These are phyloP conservation scores for Dacryopinax primogenitus DNA, from an alignment of 768 basidiomycete species.

Conservation along the genomic window DNA sequence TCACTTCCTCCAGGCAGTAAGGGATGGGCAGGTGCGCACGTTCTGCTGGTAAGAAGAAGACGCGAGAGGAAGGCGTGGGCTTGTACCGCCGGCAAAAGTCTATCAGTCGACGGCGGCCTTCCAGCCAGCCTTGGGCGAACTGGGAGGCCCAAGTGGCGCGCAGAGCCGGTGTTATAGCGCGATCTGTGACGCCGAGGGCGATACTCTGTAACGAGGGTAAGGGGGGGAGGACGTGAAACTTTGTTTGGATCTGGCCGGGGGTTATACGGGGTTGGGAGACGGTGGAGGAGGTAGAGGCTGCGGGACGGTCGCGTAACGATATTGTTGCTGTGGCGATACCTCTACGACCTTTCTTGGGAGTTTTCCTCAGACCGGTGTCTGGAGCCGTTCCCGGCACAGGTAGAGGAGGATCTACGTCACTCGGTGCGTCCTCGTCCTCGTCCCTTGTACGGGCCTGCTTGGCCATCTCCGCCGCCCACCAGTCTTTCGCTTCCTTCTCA, in stretches of 20 bases:
- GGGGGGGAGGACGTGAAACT: constrained; percentile 1
- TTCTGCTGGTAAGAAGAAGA: background rate
- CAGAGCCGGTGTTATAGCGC: background rate
- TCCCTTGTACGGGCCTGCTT: background rate
- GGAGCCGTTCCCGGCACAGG: background rate
- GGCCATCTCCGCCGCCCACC: constrained; percentile 30
- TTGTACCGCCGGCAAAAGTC: background rate
- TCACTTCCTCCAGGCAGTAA: background rate
- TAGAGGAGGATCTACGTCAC: background rate
- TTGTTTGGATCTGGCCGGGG: constrained; percentile 3
- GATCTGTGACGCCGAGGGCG: background rate
- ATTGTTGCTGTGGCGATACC: constrained; percentile 56
- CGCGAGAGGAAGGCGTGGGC: background rate
- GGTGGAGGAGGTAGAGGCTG: constrained; percentile 11
- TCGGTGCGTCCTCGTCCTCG: background rate
- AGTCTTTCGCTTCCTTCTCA: constrained; percentile 47
- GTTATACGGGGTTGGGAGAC: background rate
- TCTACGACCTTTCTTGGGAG: constrained; percentile 36
- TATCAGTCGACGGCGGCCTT: background rate
- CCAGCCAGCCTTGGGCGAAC: constrained; percentile 4
- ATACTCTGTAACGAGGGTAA: background rate
- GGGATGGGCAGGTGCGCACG: background rate
- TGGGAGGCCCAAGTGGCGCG: background rate
- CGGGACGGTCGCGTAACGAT: constrained; percentile 32
- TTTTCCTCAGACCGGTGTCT: background rate